Conservation (phyloP, 306 rosid genomes). For the Psophocarpus tetragonolobus region DNA sequence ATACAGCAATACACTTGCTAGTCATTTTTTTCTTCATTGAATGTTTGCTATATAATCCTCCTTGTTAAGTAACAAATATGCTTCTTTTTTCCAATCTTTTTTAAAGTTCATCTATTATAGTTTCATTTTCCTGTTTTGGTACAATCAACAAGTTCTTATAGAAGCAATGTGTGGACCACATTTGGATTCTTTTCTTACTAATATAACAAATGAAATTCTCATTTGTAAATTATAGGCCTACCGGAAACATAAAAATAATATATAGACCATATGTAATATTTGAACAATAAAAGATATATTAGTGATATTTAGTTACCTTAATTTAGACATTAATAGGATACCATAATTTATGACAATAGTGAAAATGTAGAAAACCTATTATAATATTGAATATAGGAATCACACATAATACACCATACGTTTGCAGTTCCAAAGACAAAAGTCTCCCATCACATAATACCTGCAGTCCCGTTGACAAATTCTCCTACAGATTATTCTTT, state of each 20-base stretch:
- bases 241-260: background rate
- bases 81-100: background rate
- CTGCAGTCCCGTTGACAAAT: no score
- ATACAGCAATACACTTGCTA: no score
- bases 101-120: background rate
- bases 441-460: no score
- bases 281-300: background rate
- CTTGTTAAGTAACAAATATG: background rate
- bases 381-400: no score
- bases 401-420: no score
- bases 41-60: background rate
- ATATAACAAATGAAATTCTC: background rate
- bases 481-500: no score
- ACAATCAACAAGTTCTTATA: background rate
- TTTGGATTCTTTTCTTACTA: background rate
- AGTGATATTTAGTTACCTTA: background rate
- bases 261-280: background rate
- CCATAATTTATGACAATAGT: background rate
- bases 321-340: background rate
- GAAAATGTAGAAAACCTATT: no score
- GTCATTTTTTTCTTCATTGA: background rate
- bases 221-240: background rate
- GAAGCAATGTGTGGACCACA: background rate
- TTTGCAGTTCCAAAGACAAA: no score
- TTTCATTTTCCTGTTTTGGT: background rate